Evolutionary conservation across 805 yeast species (phyloP).

Genomic region (Lipomyces chichibuensis): DNA sequence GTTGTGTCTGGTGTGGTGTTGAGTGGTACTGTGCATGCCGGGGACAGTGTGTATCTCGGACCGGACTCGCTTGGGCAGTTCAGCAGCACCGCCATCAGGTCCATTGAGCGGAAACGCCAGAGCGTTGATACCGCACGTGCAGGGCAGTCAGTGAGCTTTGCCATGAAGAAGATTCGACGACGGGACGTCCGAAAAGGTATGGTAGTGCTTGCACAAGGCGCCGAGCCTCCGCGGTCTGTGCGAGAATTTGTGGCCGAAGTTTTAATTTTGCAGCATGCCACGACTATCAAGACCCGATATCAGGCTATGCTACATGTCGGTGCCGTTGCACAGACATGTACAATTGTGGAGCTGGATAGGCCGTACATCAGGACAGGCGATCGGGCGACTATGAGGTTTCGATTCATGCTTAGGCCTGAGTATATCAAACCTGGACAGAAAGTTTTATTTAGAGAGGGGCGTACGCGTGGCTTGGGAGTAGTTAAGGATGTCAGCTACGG

Average conservation of each 20-base stretch:
- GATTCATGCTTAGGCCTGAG: conserved; percentile 34
- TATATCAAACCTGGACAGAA: conserved; percentile 33
- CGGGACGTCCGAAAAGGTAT: conserved; percentile 36
- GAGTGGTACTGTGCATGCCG: conserved; percentile 28
- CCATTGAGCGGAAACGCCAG: conserved; percentile 36
- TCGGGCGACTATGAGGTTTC: conserved; percentile 32
- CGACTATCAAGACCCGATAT: conserved; percentile 33
- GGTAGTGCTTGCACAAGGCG: conserved; percentile 27
- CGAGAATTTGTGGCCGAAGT: conserved; percentile 36
- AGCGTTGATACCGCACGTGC: conserved; percentile 33
- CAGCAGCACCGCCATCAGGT: conserved; percentile 22
- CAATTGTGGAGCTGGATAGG: conserved; percentile 31
- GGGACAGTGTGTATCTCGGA: conserved; percentile 33
- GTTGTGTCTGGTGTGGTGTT: conserved; percentile 34
- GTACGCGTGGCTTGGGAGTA: conserved; percentile 36
- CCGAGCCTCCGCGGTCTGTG: conserved; percentile 25
- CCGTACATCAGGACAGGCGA: conserved; percentile 36
- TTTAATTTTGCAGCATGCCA: conserved; percentile 34
- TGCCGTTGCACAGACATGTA: conserved; percentile 34
- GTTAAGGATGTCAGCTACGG: conserved; percentile 31
- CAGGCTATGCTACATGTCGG: conserved; percentile 38
- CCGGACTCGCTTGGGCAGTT: conserved; percentile 36
- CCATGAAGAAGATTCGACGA: conserved; percentile 31
- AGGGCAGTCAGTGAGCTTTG: conserved; percentile 35
- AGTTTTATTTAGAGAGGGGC: conserved; percentile 34